Evolutionary conservation across 768 basidiomycete species (phyloP).

Genomic region (Phaeotremella fagi): DNA sequence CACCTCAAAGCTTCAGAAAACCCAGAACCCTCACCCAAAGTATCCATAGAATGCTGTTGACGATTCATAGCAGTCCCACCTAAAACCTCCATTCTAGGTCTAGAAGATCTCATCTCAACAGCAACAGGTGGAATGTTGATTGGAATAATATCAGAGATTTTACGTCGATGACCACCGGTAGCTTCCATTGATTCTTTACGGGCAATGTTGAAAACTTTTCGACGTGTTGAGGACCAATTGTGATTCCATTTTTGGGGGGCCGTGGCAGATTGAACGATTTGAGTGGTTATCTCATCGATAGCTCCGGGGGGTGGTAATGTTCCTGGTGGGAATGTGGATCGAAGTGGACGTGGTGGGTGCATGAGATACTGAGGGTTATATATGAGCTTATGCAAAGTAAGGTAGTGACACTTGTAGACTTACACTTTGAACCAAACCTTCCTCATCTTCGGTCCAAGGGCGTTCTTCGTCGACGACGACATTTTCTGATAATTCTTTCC

Average conservation of each 20-base stretch:
- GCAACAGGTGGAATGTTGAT: background rate
- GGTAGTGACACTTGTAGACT: too few relatives aligned
- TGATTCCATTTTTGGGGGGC: constrained; percentile 25
- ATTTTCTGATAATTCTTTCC: background rate
- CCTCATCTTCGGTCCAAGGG: constrained; percentile 37
- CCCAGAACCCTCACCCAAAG: constrained; percentile 10
- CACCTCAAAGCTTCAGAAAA: constrained; percentile 28
- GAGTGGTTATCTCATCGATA: constrained; percentile 38
- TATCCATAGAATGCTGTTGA: constrained; percentile 28
- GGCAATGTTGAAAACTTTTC: constrained; percentile 33
- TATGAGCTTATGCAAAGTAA: too few relatives aligned
- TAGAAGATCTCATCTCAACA: constrained; percentile 5
- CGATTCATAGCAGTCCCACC: constrained; percentile 22
- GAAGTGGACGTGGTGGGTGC: constrained; percentile 25
- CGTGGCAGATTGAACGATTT: constrained; percentile 20
- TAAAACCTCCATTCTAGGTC: constrained; percentile 18
- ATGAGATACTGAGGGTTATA: constrained; percentile 30
- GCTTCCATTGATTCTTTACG: constrained; percentile 32
- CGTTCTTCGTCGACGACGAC: too few relatives aligned
- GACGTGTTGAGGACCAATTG: constrained; percentile 33
- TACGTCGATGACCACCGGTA: constrained; percentile 32
- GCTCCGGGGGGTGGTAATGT: constrained; percentile 37
- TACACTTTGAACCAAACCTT: constrained; percentile 32
- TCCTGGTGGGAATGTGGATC: constrained; percentile 36
- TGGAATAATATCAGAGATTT: constrained; percentile 23